Conservation (phyloP, 305 asterid species). For the Fraxinus dipetala region DNA sequence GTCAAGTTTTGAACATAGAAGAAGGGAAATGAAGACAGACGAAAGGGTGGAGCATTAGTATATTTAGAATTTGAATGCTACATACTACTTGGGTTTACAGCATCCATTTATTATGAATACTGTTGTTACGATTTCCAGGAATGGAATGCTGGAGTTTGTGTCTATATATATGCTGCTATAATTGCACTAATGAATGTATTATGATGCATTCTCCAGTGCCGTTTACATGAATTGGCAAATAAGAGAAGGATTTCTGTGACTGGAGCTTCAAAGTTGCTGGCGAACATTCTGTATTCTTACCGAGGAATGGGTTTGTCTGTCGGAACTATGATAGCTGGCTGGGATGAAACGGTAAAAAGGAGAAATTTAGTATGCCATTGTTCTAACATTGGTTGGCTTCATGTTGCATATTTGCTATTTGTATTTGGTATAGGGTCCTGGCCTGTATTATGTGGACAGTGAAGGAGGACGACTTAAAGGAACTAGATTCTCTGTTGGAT, state of each 20-base stretch:
- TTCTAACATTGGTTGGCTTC: background rate
- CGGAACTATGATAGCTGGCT: constrained; percentile 97
- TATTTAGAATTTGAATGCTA: background rate
- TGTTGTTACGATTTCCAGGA: background rate
- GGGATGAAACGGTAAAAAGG: constrained; percentile 82
- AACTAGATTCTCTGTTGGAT: constrained; percentile 86
- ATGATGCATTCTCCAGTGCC: constrained; percentile 51
- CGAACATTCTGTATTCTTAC: constrained; percentile 83
- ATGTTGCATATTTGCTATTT: constrained; percentile 2
- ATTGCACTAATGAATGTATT: background rate
- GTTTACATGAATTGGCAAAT: constrained; percentile 54
- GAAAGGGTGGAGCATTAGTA: background rate
- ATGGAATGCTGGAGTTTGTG: background rate
- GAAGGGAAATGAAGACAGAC: background rate
- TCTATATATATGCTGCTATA: background rate
- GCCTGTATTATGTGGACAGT: constrained; percentile 36
- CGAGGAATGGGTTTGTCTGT: constrained; percentile 96
- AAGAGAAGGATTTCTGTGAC: constrained; percentile 69
- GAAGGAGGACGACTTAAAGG: constrained; percentile 98
- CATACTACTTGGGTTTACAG: background rate
- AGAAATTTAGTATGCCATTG: constrained; percentile 4
- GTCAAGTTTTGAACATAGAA: background rate
- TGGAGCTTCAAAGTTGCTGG: constrained; percentile 92
- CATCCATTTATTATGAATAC: background rate
- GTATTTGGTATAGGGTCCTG: constrained; percentile 62